Conservation (phyloP, 140 eudicot genomes). For the Erigeron philadelphicus region DNA sequence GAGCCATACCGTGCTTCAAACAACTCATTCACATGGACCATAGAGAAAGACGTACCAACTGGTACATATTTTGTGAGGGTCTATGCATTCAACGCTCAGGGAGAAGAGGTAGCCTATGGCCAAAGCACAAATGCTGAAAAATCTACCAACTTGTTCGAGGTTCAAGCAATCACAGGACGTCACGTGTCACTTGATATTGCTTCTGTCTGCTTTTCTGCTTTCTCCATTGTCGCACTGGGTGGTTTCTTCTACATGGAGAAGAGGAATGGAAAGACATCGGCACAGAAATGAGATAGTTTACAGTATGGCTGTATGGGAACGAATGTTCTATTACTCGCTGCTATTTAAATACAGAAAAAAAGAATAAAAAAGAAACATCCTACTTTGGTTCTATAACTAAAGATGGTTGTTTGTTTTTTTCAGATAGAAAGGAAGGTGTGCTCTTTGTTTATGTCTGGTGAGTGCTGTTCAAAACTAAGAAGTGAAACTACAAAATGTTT, state of each 20-base stretch:
- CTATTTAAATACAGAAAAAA: neutral
- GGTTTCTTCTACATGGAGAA: slow-evolving; percentile 69
- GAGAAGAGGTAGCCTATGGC: slow-evolving; percentile 43
- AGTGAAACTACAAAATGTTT: too few species aligned
- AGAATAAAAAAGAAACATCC: neutral
- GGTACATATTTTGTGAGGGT: slow-evolving; percentile 57
- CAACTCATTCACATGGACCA: slow-evolving; percentile 42
- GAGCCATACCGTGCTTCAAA: slow-evolving; percentile 41
- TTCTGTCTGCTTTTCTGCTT: slow-evolving; percentile 55
- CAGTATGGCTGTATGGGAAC: neutral
- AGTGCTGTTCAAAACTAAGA: too few species aligned
- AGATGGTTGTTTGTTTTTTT: slow-evolving; percentile 13
- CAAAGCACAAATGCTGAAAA: slow-evolving; percentile 47
- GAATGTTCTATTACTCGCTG: neutral
- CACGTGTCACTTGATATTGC: slow-evolving; percentile 53
- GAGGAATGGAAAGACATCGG: slow-evolving; percentile 41
- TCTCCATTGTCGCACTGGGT: slow-evolving; percentile 53
- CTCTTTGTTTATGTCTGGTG: neutral
- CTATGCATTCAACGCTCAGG: slow-evolving; percentile 37
- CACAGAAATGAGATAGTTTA: slow-evolving; percentile 30
- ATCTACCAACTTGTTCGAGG: slow-evolving; percentile 40
- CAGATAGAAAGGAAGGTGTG: neutral
- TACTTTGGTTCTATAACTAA: neutral
- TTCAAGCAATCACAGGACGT: slow-evolving; percentile 62
- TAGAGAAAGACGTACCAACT: slow-evolving; percentile 45